phyloP scores from a whole-genome alignment of 768 basidiomycete genomes.

The Macrolepiota dolichaula region DNA sequence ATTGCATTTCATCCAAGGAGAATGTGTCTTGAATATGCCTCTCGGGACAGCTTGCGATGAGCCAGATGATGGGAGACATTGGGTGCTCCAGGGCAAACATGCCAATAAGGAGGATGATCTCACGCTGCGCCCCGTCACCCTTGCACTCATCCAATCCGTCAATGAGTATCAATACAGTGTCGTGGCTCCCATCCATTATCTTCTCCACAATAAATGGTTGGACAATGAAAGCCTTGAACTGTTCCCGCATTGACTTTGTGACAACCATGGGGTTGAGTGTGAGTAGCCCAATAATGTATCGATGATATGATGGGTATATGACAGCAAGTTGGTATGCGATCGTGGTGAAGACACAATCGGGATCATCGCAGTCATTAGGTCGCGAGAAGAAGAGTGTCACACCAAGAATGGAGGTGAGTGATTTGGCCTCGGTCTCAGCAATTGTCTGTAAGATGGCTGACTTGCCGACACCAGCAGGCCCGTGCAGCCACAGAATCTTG shows the following conservation, averaged over 20 bases:
- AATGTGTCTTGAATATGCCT: constrained; percentile 13
- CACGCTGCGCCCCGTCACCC: constrained; percentile 5
- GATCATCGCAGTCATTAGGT: not conserved
- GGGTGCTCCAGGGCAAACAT: not conserved
- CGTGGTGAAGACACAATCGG: constrained; percentile 1
- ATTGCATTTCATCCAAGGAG: not conserved
- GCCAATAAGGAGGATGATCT: constrained; percentile 14
- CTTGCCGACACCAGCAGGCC: constrained; percentile 1
- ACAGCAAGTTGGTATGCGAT: constrained; percentile 20
- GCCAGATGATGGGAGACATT: constrained; percentile 17
- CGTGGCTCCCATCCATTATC: not conserved
- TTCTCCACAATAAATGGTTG: constrained; percentile 10
- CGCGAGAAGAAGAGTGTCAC: not conserved
- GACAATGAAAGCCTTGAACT: constrained; percentile 14
- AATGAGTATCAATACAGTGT: constrained; percentile 9
- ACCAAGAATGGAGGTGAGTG: not conserved
- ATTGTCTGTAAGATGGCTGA: not conserved
- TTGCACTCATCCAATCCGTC: constrained; percentile 28
- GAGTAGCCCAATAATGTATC: constrained; percentile 9
- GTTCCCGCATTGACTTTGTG: constrained; percentile 9
- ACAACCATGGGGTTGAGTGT: constrained; percentile 3
- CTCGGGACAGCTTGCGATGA: constrained; percentile 26
- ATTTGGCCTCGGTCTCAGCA: not conserved
- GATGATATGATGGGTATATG: not conserved
- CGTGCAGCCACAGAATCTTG: not conserved